Evolutionary conservation across 139 green algal species (phyloP).

Genomic region (Cymbomonas tetramitiformis): DNA sequence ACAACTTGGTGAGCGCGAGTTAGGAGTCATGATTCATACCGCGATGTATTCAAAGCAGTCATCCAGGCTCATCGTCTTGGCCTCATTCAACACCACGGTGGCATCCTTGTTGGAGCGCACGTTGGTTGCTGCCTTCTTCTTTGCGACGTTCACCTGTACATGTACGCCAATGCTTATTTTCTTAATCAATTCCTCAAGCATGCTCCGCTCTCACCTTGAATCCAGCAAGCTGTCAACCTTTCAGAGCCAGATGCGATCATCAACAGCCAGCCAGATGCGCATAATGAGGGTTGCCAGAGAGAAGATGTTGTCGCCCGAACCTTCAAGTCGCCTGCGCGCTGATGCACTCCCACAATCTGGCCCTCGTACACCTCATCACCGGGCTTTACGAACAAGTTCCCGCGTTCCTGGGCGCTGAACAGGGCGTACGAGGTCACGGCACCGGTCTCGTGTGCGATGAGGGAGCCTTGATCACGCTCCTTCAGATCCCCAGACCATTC

Average conservation of each 20-base stretch:
- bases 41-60: slow-evolving; percentile 92
- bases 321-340: slow-evolving; percentile 77
- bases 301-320: no score
- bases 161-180: no score
- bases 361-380: slow-evolving; percentile 82
- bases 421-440: slow-evolving; percentile 72
- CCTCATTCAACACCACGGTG: slow-evolving; percentile 30
- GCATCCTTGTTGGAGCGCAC: slow-evolving; percentile 40
- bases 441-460: slow-evolving; percentile 77
- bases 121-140: slow-evolving; percentile 86
- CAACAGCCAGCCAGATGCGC: no score
- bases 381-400: slow-evolving; percentile 69
- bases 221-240: no score
- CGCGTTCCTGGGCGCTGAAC: slow-evolving; percentile 72
- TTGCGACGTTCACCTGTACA: slow-evolving; percentile 98
- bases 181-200: no score
- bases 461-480: slow-evolving; percentile 74
- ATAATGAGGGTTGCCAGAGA: no score
- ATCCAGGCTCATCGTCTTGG: slow-evolving; percentile 75
- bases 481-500: slow-evolving; percentile 57
- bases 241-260: no score
- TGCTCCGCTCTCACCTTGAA: no score
- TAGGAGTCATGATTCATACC: no score
- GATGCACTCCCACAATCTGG: slow-evolving; percentile 86
- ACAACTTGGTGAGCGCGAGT: no score